Conservation (phyloP, 140 eudicot species). For the Oenanthe javanica region DNA sequence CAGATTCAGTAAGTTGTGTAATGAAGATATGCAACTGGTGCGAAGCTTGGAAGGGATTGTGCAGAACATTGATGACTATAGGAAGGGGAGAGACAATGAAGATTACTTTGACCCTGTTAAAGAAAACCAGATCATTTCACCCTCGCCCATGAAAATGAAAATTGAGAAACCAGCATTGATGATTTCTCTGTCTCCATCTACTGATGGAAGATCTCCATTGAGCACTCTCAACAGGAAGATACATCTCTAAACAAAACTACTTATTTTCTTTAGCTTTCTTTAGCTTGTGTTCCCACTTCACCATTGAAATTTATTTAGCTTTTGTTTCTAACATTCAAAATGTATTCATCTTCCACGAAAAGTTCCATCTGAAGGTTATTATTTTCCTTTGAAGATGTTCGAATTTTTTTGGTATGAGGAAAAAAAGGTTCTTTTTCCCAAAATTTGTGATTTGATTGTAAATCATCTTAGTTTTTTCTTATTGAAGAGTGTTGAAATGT, state of each 20-base stretch:
- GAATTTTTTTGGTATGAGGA: neutral
- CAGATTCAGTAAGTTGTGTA: constrained; percentile 31
- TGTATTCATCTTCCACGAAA: neutral
- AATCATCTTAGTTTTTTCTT: too few species aligned
- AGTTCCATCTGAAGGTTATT: neutral
- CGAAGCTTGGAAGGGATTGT: constrained; percentile 47
- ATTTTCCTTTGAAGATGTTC: neutral
- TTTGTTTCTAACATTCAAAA: neutral
- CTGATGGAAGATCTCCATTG: constrained; percentile 60
- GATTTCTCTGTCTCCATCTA: constrained; percentile 24
- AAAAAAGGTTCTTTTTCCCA: neutral
- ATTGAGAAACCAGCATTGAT: constrained; percentile 16
- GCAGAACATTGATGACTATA: constrained; percentile 23
- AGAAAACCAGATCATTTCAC: constrained; percentile 39
- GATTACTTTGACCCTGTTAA: constrained; percentile 43
- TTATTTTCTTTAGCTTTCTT: neutral
- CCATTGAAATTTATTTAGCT: neutral
- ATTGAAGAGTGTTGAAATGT: too few species aligned
- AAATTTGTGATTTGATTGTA: neutral
- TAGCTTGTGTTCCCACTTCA: neutral
- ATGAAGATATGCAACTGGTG: constrained; percentile 48
- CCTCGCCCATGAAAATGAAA: constrained; percentile 37
- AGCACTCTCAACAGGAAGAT: constrained; percentile 53
- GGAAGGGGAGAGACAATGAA: neutral
- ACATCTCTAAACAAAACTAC: constrained; percentile 8